These are phyloP conservation scores for Epichloe baconii DNA, from an alignment of 2,329 filamentous ascomycete genomes.

Conservation along the genomic window DNA sequence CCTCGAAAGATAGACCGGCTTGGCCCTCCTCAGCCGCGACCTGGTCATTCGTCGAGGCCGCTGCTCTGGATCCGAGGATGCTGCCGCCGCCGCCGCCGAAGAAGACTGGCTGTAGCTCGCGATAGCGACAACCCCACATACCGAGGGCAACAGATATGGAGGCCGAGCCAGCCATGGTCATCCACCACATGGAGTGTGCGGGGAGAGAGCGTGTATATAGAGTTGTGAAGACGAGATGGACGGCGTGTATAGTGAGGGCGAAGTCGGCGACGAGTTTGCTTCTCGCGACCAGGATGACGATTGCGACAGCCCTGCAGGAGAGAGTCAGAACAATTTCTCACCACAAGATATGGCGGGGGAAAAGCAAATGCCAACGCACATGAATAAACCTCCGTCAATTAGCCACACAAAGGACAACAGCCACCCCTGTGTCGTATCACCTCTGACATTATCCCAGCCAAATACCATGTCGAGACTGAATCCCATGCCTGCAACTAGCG, in stretches of 20 bases:
- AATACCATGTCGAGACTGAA: slow-evolving; percentile 43
- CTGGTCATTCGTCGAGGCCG: slow-evolving; percentile 10
- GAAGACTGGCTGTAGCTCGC: slow-evolving; percentile 76
- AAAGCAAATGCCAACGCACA: slow-evolving; percentile 22
- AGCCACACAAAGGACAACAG: slow-evolving; percentile 45
- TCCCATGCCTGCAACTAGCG: slow-evolving; percentile 41
- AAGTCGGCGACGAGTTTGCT: slow-evolving; percentile 95
- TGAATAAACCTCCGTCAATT: slow-evolving; percentile 39
- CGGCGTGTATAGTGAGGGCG: slow-evolving; percentile 72
- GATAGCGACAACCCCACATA: slow-evolving; percentile 83
- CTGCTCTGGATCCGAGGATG: slow-evolving; percentile 15
- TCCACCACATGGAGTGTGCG: slow-evolving; percentile 78
- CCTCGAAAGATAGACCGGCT: slow-evolving; percentile 23
- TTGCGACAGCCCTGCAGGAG: slow-evolving; percentile 56
- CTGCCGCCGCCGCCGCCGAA: slow-evolving; percentile 58
- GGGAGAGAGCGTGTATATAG: slow-evolving; percentile 70
- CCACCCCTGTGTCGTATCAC: slow-evolving; percentile 50
- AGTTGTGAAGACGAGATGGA: slow-evolving; percentile 66
- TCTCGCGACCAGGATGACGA: slow-evolving; percentile 71
- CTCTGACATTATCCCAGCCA: slow-evolving; percentile 44
- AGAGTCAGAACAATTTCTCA: not conserved
- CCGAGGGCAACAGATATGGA: slow-evolving; percentile 45
- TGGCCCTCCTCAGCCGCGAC: slow-evolving; percentile 11
- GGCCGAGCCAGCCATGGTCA: slow-evolving; percentile 35
- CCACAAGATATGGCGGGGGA: not conserved